Base-by-base conservation (phyloP, 768 basidiomycete genomes). In the Pisolithus tinctorius region DNA sequence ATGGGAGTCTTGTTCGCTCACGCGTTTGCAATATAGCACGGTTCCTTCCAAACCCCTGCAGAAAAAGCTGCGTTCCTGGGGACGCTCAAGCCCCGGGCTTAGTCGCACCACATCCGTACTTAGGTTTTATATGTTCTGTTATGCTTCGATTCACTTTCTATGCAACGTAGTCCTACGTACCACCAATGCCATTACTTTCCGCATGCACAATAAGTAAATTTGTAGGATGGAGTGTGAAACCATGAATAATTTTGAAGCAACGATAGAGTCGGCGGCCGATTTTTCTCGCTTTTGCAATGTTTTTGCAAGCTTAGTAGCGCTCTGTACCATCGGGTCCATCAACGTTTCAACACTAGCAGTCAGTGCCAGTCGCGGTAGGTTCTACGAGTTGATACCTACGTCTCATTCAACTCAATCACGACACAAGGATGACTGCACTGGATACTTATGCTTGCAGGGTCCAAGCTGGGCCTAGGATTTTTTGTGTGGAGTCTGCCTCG, bases 41-140 rank as follows among this genome's bases (percentile, higher is more conserved):
- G 93, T 64, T 84, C 88, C 45, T 96, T 94, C 92, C 93, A 98
- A 80, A 93, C 93, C 45, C 78, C 80, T 76, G 89, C 90, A 75
- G 95, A 97, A 85, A 97, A 97, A 83, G 77, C 80, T 60, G 84
- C 90, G 68, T 97, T 97, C 84, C 64, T 93, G 70, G 90, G 90
- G 71, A 83, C 88, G 65, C 88, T 91, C 83, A 93, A 92, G 76
- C 80, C 79, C 69, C 81, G 79, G 66, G 82, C 81, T 71, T 88
- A 71, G 84, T 74, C 62, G 55, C 68, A 62, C 65, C 58, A 57
- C 64, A 63, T 63, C 60, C 63, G 60, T 72, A 71, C 63, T 58
- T 66, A 62, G 60, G 73, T 69, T 61, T 64, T 67, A 71, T 69
- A 67, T 61, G 55, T 31, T 51, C 60, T 47, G 14, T 29, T 41